phyloP scores from a whole-genome alignment of 2,329 filamentous ascomycete genomes.

The Colletotrichum sojae region DNA sequence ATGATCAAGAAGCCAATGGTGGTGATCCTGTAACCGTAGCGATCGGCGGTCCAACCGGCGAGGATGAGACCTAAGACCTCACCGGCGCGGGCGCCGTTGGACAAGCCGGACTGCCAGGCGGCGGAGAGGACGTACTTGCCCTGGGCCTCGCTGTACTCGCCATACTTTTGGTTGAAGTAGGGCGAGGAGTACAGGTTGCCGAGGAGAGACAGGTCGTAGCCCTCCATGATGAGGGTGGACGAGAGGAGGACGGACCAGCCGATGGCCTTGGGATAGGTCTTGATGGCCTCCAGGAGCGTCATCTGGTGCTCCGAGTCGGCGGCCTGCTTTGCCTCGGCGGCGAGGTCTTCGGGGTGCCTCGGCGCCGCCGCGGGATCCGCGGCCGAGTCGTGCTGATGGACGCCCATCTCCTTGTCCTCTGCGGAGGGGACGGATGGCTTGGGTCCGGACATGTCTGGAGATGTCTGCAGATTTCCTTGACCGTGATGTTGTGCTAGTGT shows the following conservation, averaged over 20 bases:
- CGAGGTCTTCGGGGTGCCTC: slow-evolving; percentile 44
- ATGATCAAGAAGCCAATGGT: slow-evolving; percentile 61
- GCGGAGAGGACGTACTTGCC: slow-evolving; percentile 64
- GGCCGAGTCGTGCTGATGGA: slow-evolving; percentile 46
- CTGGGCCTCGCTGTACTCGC: slow-evolving; percentile 50
- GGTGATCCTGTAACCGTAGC: slow-evolving; percentile 64
- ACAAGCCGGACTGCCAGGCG: slow-evolving; percentile 70
- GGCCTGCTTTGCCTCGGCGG: slow-evolving; percentile 57
- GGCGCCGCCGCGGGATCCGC: slow-evolving; percentile 17
- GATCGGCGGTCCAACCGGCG: slow-evolving; percentile 66
- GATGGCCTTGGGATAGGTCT: slow-evolving; percentile 62
- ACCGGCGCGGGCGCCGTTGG: slow-evolving; percentile 67
- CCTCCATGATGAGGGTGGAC: slow-evolving; percentile 64
- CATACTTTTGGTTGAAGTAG: slow-evolving; percentile 62
- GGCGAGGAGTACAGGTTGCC: slow-evolving; percentile 64
- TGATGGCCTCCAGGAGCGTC: slow-evolving; percentile 56
- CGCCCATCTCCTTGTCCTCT: slow-evolving; percentile 42
- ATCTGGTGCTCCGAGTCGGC: slow-evolving; percentile 58
- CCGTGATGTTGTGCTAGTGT: not conserved
- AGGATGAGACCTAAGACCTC: slow-evolving; percentile 69
- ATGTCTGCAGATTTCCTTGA: not conserved
- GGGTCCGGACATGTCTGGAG: slow-evolving; percentile 45
- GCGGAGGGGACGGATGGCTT: slow-evolving; percentile 23
- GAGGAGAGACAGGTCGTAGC: slow-evolving; percentile 66
- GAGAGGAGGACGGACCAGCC: slow-evolving; percentile 63